A percentile compares a stretch with the other conserved stretches of the same genome.
Evolutionary conservation across 2,329 filamentous ascomycete genomes (phyloP).

Genomic region (Fusarium floridanum): DNA sequence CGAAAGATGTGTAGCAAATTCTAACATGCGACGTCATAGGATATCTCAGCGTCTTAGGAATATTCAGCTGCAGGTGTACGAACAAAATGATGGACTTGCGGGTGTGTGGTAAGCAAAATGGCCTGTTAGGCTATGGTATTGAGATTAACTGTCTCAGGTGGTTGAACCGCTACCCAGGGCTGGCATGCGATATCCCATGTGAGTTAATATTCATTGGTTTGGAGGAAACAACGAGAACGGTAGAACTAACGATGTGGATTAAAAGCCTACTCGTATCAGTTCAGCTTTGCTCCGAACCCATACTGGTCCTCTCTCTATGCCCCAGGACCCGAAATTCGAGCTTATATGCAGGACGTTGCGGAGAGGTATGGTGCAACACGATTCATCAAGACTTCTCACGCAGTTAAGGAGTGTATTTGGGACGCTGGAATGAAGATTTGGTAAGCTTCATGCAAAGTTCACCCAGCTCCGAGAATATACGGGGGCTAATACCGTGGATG

Average conservation of each 20-base stretch:
- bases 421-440: constrained; percentile 9
- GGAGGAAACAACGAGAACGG: accelerated
- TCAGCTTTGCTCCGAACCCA: constrained; percentile 17
- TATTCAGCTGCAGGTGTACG: constrained; percentile 18
- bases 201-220: background rate
- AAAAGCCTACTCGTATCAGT: constrained; percentile 23
- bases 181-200: constrained; percentile 30
- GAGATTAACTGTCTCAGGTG: constrained; percentile 10
- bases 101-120: constrained; percentile 17
- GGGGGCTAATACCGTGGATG: background rate
- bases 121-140: background rate
- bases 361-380: constrained; percentile 17
- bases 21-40: background rate
- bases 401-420: constrained; percentile 3
- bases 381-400: constrained; percentile 19
- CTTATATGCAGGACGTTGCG: constrained; percentile 23
- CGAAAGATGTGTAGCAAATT: background rate
- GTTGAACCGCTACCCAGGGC: constrained; percentile 23
- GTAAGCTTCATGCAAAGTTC: background rate
- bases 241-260: background rate
- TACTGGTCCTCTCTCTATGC: constrained; percentile 25
- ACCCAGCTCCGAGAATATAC: no score
- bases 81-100: constrained; percentile 10
- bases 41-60: constrained; percentile 18
- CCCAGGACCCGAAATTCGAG: constrained; percentile 19